Base-by-base conservation (phyloP, 2,329 filamentous ascomycete genomes). In the Boeremia lycopersici region DNA sequence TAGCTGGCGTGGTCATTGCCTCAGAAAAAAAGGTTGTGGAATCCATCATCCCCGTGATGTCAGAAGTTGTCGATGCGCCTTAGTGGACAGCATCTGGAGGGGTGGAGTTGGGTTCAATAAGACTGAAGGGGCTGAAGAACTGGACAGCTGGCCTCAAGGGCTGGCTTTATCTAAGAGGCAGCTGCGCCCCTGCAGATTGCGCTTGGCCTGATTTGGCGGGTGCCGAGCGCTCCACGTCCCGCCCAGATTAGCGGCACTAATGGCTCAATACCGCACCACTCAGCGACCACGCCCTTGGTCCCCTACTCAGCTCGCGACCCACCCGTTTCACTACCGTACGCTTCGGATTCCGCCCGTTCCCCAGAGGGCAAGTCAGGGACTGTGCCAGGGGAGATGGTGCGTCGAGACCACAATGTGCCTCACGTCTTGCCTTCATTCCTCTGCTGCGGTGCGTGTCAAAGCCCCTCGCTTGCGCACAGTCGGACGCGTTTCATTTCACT, bases 101-200 rank as follows among this genome's bases (percentile, higher is more conserved):
- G 63, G 63, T 62, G 66, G 65, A 63, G 63, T 56, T 59, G 61
- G 59, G 54, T 57, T 62, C 59, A 48, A 64, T 63, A 63, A 54
- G 61, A 60, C 58, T 58, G 61, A 56, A 56, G 62, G 64, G 70
- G 61, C 68, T 68, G 68, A 50, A 54, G 52, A 60, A 60, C 47
- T 52, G 51, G 60, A 52, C 59, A 67, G 48, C 59, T 73, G 70
- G 71, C 70, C 67, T 65, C 57, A 69, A 48, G 61, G 61, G 65
- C 54, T 48, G 66, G 64, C 64, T 72, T 74, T 74, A 73, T 72
- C 67, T 61, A 71, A 61, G 41, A 46, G 38, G 57, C 57, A 59
- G 56, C 59, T 57, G 57, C 60, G 50, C 53, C 61, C 64, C 64
- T 62, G 57, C 44, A 50, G 46, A 45, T 40, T 45, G 25, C 56